Evolutionary conservation across 805 yeast species (phyloP), one percentile per base, ranked within the genome.

Genomic region (Kluyveromyces siamensis): DNA sequence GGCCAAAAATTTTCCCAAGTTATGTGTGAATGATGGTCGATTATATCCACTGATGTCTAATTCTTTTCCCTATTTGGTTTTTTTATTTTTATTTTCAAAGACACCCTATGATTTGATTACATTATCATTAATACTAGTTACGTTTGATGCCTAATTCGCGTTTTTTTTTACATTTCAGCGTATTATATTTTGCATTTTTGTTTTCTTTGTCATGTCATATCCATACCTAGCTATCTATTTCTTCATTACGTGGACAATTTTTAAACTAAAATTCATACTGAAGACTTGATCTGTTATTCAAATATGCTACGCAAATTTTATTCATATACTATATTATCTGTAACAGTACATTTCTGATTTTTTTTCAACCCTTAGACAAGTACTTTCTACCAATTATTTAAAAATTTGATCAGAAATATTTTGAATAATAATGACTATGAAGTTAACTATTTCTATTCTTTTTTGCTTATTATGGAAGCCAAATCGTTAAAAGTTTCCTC

Each of bases 401-500:
- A 21, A 21, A 4, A 21, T 21, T 21, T 21, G 6, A 21, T 21
- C 6, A 21, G 25, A 21, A 21, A 21, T 6, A 4, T 21, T 21
- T 21, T 21, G 25, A 21, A 3, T 21, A 21, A 21, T 6, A 21
- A 21, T 6, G 25, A 21, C 25, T 30, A n/a, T 10, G 14, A 27
- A 21, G 27, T 19, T 38, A 19, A 27, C 36, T 35, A 13, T 16
- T 37, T 19, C 44, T 51, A 56, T 13, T 59, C 53, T 46, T 53
- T 62, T 30, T 55, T 58, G 33, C 68, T 69, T 11, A 70, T 65
- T 25, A 72, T 68, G 1, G 75, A 71, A 47, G 79, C 78, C 44
- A 78, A 64, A 59, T 78, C 83, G 8, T 81, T 77, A 44, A 71
- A 62, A 5, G 83, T 78, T 47, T 74, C 81, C 49, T 76, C 81